Percentiles rank a stretch among this genome's conserved stretches.
phyloP scores from a whole-genome alignment of 2,329 filamentous ascomycete species.

The Pestalotiopsis sp. region DNA sequence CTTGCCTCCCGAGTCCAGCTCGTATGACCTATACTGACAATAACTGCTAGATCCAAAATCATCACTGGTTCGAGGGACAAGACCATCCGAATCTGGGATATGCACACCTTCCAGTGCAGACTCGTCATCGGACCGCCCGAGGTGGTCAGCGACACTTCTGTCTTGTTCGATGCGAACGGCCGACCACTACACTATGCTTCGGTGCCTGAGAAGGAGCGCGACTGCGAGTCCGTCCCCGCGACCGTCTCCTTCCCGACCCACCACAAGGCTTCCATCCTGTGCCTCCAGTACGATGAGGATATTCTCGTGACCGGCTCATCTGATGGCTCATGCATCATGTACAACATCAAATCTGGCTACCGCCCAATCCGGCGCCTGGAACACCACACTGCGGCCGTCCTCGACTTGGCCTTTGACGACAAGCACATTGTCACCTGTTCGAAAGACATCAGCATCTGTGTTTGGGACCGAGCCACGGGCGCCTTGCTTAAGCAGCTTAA shows the following conservation, averaged over 20 bases:
- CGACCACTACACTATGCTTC: slow-evolving; percentile 56
- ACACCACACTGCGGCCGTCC: slow-evolving; percentile 82
- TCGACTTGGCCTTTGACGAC: slow-evolving; percentile 91
- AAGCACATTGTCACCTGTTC: slow-evolving; percentile 95
- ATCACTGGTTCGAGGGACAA: slow-evolving; percentile 95
- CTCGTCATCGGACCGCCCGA: slow-evolving; percentile 82
- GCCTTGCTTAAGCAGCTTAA: slow-evolving; percentile 73
- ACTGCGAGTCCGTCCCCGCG: slow-evolving; percentile 49
- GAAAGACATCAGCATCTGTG: slow-evolving; percentile 90
- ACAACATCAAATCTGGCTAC: slow-evolving; percentile 79
- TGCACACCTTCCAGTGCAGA: slow-evolving; percentile 81
- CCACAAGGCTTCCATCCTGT: slow-evolving; percentile 91
- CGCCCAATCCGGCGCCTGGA: slow-evolving; percentile 75
- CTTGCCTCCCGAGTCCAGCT: not conserved
- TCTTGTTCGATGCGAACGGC: slow-evolving; percentile 53
- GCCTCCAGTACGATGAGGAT: slow-evolving; percentile 88
- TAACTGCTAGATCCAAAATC: slow-evolving; percentile 73
- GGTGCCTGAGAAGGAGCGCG: slow-evolving; percentile 47
- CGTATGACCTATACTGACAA: slow-evolving; percentile 32
- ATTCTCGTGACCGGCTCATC: slow-evolving; percentile 96
- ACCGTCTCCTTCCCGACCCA: slow-evolving; percentile 62
- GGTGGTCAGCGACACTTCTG: slow-evolving; percentile 52
- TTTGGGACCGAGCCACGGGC: slow-evolving; percentile 87
- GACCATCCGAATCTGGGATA: slow-evolving; percentile 95
- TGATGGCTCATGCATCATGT: slow-evolving; percentile 87